These are phyloP conservation scores for Ophiocordyceps camponoti-floridani DNA, from an alignment of 2,329 filamentous ascomycete species.

Conservation along the genomic window DNA sequence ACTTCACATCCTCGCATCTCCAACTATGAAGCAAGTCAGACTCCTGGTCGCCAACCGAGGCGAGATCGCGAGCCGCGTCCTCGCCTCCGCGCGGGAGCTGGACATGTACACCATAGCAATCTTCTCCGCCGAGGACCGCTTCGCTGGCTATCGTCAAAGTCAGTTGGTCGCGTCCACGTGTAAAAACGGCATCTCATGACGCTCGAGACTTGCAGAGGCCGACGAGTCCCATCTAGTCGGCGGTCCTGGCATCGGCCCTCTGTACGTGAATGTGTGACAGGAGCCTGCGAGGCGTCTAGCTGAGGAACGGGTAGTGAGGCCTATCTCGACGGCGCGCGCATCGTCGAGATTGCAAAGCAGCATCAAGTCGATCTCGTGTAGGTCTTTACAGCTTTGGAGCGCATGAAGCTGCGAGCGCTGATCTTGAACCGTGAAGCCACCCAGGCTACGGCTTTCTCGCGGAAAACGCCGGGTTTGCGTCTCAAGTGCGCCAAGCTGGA, in stretches of 20 bases:
- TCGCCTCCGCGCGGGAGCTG: background rate
- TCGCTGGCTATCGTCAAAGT: background rate
- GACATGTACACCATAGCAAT: background rate
- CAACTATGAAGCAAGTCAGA: background rate
- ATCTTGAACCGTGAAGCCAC: background rate
- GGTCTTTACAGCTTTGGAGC: background rate
- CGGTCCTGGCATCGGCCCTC: background rate
- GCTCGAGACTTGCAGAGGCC: background rate
- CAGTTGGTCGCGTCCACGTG: background rate
- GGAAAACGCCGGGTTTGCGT: conserved; percentile 32
- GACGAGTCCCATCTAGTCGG: background rate
- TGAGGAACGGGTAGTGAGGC: background rate
- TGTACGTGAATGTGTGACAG: background rate
- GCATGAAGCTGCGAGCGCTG: background rate
- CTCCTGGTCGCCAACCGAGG: conserved; percentile 1
- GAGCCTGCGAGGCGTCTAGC: background rate
- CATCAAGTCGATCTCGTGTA: background rate
- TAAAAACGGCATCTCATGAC: background rate
- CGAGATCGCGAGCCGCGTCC: background rate
- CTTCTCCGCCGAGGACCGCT: background rate
- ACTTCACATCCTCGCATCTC: background rate
- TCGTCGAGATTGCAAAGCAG: background rate
- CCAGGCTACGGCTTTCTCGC: conserved; percentile 7
- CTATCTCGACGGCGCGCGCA: background rate
- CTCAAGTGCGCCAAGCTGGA: conserved; percentile 29